Evolutionary conservation across 2,329 filamentous ascomycete genomes (phyloP).

Genomic region (Alternaria sp.): DNA sequence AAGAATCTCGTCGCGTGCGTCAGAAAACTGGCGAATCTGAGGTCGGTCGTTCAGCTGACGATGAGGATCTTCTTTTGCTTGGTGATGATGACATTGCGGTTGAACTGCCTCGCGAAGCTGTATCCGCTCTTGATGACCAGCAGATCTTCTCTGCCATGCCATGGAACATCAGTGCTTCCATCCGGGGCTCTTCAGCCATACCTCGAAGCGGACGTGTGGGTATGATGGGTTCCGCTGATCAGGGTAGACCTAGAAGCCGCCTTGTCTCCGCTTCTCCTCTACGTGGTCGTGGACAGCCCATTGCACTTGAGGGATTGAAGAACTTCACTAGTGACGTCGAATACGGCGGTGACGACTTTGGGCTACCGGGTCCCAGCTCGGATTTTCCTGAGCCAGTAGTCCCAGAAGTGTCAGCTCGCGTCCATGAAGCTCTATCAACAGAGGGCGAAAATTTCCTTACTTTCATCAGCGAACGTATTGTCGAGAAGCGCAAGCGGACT

Average conservation of each 20-base stretch:
- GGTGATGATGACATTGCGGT: conserved; percentile 67
- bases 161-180: conserved; percentile 69
- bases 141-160: conserved; percentile 71
- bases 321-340: conserved; percentile 45
- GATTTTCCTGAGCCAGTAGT: conserved; percentile 22
- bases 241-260: conserved; percentile 56
- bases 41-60: conserved; percentile 49
- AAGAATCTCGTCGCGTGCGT: conserved; percentile 47
- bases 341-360: conserved; percentile 35
- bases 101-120: conserved; percentile 75
- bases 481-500: conserved; percentile 39
- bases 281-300: conserved; percentile 58
- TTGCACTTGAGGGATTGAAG: conserved; percentile 40
- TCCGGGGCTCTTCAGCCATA: conserved; percentile 59
- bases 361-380: conserved; percentile 30
- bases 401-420: conserved; percentile 50
- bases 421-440: conserved; percentile 62
- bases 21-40: conserved; percentile 45
- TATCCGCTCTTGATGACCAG: conserved; percentile 71
- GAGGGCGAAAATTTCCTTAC: conserved; percentile 70
- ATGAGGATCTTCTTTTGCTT: conserved; percentile 42
- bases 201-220: conserved; percentile 55
- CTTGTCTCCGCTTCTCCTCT: conserved; percentile 69
- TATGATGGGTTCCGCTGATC: conserved; percentile 47
- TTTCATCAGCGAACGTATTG: conserved; percentile 63